These are phyloP conservation scores for Hypoxylon sp. DNA, from an alignment of 2,329 filamentous ascomycete genomes.

Conservation along the genomic window DNA sequence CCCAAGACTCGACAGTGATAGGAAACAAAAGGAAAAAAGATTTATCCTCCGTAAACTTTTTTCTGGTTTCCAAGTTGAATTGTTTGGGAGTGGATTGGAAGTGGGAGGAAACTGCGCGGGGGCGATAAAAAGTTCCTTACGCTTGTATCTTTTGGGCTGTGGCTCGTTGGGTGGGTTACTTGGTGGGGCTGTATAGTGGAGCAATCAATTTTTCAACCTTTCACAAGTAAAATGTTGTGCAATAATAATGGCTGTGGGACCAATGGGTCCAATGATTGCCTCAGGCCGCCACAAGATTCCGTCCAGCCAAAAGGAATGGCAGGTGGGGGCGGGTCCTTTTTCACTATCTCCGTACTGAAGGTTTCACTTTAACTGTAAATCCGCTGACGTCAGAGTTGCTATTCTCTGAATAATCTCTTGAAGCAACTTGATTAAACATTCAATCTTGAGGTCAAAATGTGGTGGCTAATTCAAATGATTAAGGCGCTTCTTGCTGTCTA, in stretches of 20 bases:
- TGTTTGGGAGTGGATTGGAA: conserved; percentile 7
- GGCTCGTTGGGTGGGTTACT: conserved; percentile 19
- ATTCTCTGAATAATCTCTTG: not conserved
- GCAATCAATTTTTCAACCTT: conserved; percentile 34
- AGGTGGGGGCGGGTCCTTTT: conserved; percentile 34
- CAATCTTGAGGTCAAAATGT: not conserved
- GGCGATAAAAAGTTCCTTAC: conserved; percentile 30
- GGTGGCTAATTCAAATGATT: too few relatives aligned
- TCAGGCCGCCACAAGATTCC: conserved; percentile 19
- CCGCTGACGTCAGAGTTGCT: conserved; percentile 39
- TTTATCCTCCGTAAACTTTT: conserved; percentile 26
- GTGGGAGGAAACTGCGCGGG: conserved; percentile 32
- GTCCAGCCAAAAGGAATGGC: not conserved
- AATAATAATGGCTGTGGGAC: conserved; percentile 15
- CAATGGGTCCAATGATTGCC: conserved; percentile 11
- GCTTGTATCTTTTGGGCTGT: conserved; percentile 14
- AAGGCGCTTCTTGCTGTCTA: too few relatives aligned
- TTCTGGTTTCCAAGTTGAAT: conserved; percentile 17
- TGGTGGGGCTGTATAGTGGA: conserved; percentile 30
- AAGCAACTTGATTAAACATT: not conserved
- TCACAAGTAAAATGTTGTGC: conserved; percentile 28
- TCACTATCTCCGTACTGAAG: conserved; percentile 12
- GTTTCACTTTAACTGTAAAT: conserved; percentile 3
- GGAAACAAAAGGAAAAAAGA: conserved; percentile 2
- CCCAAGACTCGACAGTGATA: conserved; percentile 10